Base-by-base conservation (phyloP, 2,329 filamentous ascomycete species). In the Aspergillus jensenii region DNA sequence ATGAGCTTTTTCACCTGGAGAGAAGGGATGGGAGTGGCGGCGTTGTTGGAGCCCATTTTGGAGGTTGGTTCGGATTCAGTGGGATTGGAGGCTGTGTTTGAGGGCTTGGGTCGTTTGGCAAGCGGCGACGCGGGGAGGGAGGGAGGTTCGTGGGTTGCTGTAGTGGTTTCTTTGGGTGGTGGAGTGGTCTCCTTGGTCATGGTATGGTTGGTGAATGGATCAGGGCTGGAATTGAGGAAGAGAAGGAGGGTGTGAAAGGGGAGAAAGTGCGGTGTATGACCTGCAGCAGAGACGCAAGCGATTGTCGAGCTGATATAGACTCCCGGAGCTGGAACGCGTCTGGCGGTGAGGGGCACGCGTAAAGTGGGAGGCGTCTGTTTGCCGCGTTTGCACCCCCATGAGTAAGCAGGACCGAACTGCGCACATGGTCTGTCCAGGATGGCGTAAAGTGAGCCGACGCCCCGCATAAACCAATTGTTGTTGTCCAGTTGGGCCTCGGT, bases 1-100 rank as follows among this genome's bases (percentile, higher is more conserved):
- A 89, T 89, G 59, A 98, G 87, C 76, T 96, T 92, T 83, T 97
- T 93, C 77, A 99, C 87, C 61, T 91, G 85, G 52, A 96, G 83
- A 3, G 88, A 79, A n/a, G 43, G 52, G 70, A 74, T 67, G 25
- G 71, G 44, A 8, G 23, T 35, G 15, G 21, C 66, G 46, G 68
- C 67, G 59, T 62, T 62, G 56, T 64, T 67, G 43, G 67, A 65
- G 66, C 66, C 62, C 59, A 71, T 74, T 59, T 70, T 71, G 62
- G 68, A 62, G 44, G 70, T 59, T 39, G 66, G 66, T 39, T 37
- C 31, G 41, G 55, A 59, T 65, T 68, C 76, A 67, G 78, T 72
- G 61, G 86, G 85, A 81, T 92, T 95, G 69, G 89, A 31, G 27
- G 27, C 9, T 9, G 63, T 63, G 65, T 66, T 66, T 65, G 78